A percentile compares a stretch with the other conserved stretches of the same genome.
Evolutionary conservation across 2,329 filamentous ascomycete species (phyloP).

Genomic region (Penicillium sp.): DNA sequence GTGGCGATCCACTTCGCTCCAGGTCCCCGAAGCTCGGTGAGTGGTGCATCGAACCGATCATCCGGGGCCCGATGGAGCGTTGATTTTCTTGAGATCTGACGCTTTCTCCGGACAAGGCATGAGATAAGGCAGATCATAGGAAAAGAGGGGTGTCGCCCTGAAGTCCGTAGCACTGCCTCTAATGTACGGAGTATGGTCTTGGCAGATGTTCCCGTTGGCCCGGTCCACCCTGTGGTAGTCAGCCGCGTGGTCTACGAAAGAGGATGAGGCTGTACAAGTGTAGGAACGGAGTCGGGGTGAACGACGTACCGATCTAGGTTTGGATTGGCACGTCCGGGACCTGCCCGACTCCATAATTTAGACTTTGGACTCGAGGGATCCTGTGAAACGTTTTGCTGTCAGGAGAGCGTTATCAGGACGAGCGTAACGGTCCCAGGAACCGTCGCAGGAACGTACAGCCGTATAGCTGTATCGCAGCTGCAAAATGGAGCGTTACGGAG

Average conservation of each 20-base stretch:
- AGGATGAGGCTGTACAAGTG: background rate
- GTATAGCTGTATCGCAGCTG: background rate
- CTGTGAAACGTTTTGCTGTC: conserved; percentile 15
- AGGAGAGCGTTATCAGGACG: background rate
- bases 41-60: conserved; percentile 3
- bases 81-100: background rate
- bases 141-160: background rate
- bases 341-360: conserved; percentile 14
- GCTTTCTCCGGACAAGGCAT: background rate
- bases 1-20: background rate
- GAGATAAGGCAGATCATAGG: background rate
- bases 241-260: background rate
- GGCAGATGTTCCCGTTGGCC: background rate
- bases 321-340: background rate
- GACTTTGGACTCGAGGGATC: conserved; percentile 4
- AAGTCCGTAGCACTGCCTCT: background rate
- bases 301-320: conserved; percentile 1
- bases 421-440: background rate
- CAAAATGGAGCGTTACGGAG: no score
- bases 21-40: conserved; percentile 1
- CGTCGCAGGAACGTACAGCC: background rate
- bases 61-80: background rate
- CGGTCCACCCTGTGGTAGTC: background rate
- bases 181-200: background rate
- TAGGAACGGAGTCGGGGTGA: background rate